Evolutionary conservation across 352 stramenopile species (phyloP).

Genomic region (Globisporangium carolinianum): DNA sequence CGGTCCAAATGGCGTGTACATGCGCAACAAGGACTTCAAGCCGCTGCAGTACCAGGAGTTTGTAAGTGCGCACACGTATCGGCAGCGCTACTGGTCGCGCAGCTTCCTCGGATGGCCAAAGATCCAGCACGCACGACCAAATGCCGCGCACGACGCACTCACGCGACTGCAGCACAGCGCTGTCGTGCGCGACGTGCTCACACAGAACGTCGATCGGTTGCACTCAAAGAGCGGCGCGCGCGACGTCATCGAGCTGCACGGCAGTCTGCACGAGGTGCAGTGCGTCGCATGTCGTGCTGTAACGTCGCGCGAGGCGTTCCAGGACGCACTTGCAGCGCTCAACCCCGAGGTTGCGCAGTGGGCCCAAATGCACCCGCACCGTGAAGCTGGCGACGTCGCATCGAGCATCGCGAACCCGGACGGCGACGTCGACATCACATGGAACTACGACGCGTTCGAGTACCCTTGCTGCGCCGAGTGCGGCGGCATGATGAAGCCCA

Average conservation of each 20-base stretch:
- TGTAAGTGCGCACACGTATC: conserved; percentile 53
- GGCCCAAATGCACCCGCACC: conserved; percentile 22
- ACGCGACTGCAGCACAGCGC: conserved; percentile 58
- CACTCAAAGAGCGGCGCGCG: conserved; percentile 87
- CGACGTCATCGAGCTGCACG: conserved; percentile 93
- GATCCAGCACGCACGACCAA: conserved; percentile 75
- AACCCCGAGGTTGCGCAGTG: conserved; percentile 72
- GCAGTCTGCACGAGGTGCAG: conserved; percentile 85
- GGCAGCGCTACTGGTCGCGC: conserved; percentile 92
- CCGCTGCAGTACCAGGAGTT: conserved; percentile 96
- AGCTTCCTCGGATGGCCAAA: conserved; percentile 87
- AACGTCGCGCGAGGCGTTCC: conserved; percentile 76
- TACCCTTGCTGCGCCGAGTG: conserved; percentile 71
- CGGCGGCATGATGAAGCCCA: conserved; percentile 76
- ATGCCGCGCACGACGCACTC: conserved; percentile 87
- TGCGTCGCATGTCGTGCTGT: conserved; percentile 67
- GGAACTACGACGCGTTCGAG: conserved; percentile 77
- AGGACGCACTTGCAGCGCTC: conserved; percentile 65
- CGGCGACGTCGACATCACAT: conserved; percentile 89
- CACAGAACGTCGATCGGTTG: conserved; percentile 97
- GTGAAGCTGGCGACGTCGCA: conserved; percentile 43
- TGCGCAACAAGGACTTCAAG: conserved; percentile 89
- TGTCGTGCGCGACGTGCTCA: conserved; percentile 77
- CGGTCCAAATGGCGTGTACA: conserved; percentile 93
- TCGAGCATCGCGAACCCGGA: conserved; percentile 90